phyloP scores from a whole-genome alignment of 2,329 filamentous ascomycete species.

The Sporothrix brasiliensis region DNA sequence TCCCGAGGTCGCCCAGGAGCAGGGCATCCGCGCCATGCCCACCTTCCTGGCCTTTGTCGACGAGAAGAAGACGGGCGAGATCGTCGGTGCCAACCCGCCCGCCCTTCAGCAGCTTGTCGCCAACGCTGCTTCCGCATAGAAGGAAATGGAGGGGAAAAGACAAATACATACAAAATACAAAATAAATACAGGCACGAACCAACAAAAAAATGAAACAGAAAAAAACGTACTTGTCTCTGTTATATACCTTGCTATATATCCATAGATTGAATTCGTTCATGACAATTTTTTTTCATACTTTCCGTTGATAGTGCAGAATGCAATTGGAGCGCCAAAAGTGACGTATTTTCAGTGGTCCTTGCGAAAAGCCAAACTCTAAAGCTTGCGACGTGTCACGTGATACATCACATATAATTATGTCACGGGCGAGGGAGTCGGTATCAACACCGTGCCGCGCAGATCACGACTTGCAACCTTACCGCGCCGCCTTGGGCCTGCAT shows the following conservation, averaged over 20 bases:
- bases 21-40: constrained; percentile 87
- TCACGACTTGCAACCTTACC: not conserved
- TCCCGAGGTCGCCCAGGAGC: constrained; percentile 72
- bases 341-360: constrained; percentile 26
- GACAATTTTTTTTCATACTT: not conserved
- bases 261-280: not conserved
- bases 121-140: not conserved
- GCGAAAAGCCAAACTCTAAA: not conserved
- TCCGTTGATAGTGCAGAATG: not conserved
- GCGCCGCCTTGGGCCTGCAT: not conserved
- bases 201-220: not conserved
- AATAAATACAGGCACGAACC: not conserved
- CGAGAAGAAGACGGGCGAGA: constrained; percentile 69
- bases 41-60: constrained; percentile 85
- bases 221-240: too few species aligned
- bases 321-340: constrained; percentile 17
- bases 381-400: not conserved
- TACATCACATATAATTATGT: not conserved
- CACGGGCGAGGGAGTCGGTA: not conserved
- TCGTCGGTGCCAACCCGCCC: constrained; percentile 79
- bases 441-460: not conserved
- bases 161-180: not conserved
- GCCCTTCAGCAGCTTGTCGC: constrained; percentile 50
- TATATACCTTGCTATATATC: not conserved
- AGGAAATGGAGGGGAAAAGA: not conserved